A percentile compares a stretch with the other conserved stretches of the same genome.
phyloP scores from a whole-genome alignment of 129 eudicot species.

The Ambrosia trifida region DNA sequence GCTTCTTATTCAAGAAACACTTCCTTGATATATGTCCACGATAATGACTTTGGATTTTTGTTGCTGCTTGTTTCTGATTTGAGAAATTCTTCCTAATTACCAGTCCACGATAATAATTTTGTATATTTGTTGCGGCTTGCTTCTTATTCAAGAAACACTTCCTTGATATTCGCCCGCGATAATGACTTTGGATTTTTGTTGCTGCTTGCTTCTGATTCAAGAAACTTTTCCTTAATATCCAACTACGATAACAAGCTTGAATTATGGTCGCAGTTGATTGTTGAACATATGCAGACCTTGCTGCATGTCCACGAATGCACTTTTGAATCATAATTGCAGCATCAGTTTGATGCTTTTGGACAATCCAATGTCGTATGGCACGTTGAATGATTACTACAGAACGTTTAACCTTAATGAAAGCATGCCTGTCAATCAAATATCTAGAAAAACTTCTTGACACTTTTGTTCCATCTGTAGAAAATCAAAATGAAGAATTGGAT shows the following conservation, averaged over 20 bases:
- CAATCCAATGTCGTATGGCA: slow-evolving; percentile 45
- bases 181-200: slow-evolving; percentile 48
- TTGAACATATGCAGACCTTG: slow-evolving; percentile 10
- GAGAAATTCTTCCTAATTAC: slow-evolving; percentile 41
- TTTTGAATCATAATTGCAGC: slow-evolving; percentile 44
- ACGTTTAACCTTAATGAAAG: slow-evolving; percentile 45
- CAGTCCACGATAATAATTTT: slow-evolving; percentile 59
- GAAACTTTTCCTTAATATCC: slow-evolving; percentile 48
- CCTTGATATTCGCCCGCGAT: slow-evolving; percentile 53
- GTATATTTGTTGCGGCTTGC: slow-evolving; percentile 52
- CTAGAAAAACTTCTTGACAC: slow-evolving; percentile 30
- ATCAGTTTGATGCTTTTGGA: slow-evolving; percentile 32
- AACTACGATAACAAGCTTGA: slow-evolving; percentile 57
- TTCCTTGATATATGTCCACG: slow-evolving; percentile 56
- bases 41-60: slow-evolving; percentile 48
- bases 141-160: slow-evolving; percentile 46
- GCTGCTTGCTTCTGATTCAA: slow-evolving; percentile 62
- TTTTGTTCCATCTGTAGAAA: slow-evolving; percentile 37
- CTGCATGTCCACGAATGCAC: slow-evolving; percentile 27
- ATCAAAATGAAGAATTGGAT: slow-evolving; percentile 5
- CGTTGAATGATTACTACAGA: slow-evolving; percentile 47
- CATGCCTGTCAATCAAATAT: slow-evolving; percentile 47
- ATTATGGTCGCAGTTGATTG: slow-evolving; percentile 45
- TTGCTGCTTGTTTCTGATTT: slow-evolving; percentile 55
- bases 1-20: slow-evolving; percentile 45